phyloP scores from a whole-genome alignment of 2,329 filamentous ascomycete species.

The Phaeosphaeria sp. region DNA sequence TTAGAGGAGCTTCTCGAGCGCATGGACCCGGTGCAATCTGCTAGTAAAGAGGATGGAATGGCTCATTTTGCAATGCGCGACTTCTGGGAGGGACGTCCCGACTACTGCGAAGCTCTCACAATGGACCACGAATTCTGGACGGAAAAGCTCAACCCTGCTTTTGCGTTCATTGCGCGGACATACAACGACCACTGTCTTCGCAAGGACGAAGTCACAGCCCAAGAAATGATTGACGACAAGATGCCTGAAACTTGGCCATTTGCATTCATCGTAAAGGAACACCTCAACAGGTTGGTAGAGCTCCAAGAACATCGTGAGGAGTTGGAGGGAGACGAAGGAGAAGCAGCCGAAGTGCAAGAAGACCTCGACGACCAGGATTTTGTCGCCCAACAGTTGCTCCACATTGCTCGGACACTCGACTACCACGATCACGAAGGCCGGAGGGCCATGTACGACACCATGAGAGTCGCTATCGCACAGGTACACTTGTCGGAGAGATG shows the following conservation, averaged over 20 bases:
- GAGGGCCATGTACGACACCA: slow-evolving; percentile 91
- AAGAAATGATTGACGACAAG: slow-evolving; percentile 84
- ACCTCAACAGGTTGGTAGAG: slow-evolving; percentile 73
- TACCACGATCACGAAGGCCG: slow-evolving; percentile 97
- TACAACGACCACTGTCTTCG: slow-evolving; percentile 92
- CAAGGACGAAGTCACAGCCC: slow-evolving; percentile 75
- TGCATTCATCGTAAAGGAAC: slow-evolving; percentile 83
- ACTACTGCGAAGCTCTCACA: slow-evolving; percentile 74
- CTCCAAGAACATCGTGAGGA: slow-evolving; percentile 62
- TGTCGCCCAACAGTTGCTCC: slow-evolving; percentile 90
- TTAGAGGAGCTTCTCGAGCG: slow-evolving; percentile 90
- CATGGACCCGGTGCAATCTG: slow-evolving; percentile 90
- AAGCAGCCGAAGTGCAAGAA: slow-evolving; percentile 73
- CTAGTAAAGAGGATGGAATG: slow-evolving; percentile 86
- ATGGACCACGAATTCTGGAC: slow-evolving; percentile 80
- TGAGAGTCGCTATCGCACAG: slow-evolving; percentile 84
- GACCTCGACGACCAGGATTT: slow-evolving; percentile 92
- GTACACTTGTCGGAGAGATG: slow-evolving; percentile 90
- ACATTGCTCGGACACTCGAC: slow-evolving; percentile 89
- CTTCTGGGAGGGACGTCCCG: slow-evolving; percentile 92
- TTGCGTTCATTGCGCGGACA: slow-evolving; percentile 86
- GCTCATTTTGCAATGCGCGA: slow-evolving; percentile 92
- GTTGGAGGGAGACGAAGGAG: slow-evolving; percentile 60
- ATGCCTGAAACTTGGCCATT: slow-evolving; percentile 93
- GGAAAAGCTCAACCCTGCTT: slow-evolving; percentile 78